A percentile compares a stretch with the other conserved stretches of the same genome.
Conservation (phyloP, 2,329 filamentous ascomycete species). For the Alternaria panax region DNA sequence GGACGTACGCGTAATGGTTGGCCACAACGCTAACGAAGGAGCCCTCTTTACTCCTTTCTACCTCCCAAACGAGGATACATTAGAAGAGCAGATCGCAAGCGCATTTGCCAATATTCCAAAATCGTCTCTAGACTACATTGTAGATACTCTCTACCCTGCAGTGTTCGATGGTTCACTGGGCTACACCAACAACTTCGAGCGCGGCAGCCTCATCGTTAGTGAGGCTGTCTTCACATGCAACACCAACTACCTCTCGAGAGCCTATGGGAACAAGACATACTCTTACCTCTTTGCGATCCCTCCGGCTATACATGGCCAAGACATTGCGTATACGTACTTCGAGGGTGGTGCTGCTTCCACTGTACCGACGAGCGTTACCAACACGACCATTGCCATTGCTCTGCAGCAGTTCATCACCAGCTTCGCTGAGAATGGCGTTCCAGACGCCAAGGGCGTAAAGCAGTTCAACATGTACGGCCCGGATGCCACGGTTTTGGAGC, state of each 20-base stretch:
- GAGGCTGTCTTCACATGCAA: constrained; percentile 62
- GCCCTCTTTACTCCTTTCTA: constrained; percentile 54
- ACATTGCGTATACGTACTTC: constrained; percentile 63
- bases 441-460: constrained; percentile 50
- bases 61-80: constrained; percentile 41
- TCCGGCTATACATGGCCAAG: constrained; percentile 62
- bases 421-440: constrained; percentile 52
- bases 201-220: constrained; percentile 52
- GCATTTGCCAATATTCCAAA: constrained; percentile 43
- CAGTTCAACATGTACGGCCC: constrained; percentile 58
- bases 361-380: constrained; percentile 28
- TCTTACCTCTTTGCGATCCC: constrained; percentile 62
- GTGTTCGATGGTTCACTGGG: constrained; percentile 56
- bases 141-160: constrained; percentile 58
- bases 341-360: constrained; percentile 41
- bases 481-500: constrained; percentile 53
- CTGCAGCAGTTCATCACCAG: constrained; percentile 57
- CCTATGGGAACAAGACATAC: constrained; percentile 57
- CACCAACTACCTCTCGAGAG: constrained; percentile 59
- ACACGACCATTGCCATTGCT: constrained; percentile 51
- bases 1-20: constrained; percentile 45
- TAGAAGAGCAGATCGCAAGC: constrained; percentile 34
- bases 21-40: constrained; percentile 57
- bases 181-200: constrained; percentile 56
- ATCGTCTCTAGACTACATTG: constrained; percentile 52